These are phyloP conservation scores for Lignosus rhinocerotis DNA, from an alignment of 1,284 basidiomycete genomes.

Conservation along the genomic window DNA sequence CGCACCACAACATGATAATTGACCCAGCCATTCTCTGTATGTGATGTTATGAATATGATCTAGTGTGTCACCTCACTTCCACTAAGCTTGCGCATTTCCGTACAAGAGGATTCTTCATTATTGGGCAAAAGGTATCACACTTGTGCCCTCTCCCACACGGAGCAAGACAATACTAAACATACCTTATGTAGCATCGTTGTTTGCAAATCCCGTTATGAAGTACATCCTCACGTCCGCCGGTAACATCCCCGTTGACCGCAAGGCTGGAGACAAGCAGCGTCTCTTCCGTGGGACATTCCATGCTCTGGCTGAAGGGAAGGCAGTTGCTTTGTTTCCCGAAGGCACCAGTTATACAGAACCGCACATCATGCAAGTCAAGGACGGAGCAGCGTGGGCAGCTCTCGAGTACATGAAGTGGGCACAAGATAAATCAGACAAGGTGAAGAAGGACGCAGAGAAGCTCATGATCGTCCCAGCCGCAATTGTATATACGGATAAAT, in stretches of 20 bases:
- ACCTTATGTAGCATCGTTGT: constrained; percentile 59
- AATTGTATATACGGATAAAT: constrained; percentile 94
- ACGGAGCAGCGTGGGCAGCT: constrained; percentile 94
- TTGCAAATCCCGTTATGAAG: constrained; percentile 72
- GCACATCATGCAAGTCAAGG: constrained; percentile 90
- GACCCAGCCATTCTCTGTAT: constrained; percentile 81
- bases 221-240: constrained; percentile 86
- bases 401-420: constrained; percentile 89
- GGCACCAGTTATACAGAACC: constrained; percentile 91
- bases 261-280: constrained; percentile 63
- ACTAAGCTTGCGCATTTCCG: constrained; percentile 73
- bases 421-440: constrained; percentile 50
- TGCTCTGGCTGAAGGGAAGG: constrained; percentile 74
- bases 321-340: constrained; percentile 93
- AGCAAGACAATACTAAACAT: constrained; percentile 4
- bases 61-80: constrained; percentile 1
- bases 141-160: constrained; percentile 1
- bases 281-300: constrained; percentile 92
- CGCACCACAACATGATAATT: constrained; percentile 92
- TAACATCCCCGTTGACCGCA: constrained; percentile 94
- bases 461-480: constrained; percentile 78
- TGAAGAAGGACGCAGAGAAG: constrained; percentile 37
- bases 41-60: constrained; percentile 31
- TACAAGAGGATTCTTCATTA: constrained; percentile 84
- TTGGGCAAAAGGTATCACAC: constrained; percentile 79